Percentiles rank a stretch among this genome's conserved stretches.
Conservation (phyloP, 1,284 basidiomycete species). For the Inonotus obliquus region DNA sequence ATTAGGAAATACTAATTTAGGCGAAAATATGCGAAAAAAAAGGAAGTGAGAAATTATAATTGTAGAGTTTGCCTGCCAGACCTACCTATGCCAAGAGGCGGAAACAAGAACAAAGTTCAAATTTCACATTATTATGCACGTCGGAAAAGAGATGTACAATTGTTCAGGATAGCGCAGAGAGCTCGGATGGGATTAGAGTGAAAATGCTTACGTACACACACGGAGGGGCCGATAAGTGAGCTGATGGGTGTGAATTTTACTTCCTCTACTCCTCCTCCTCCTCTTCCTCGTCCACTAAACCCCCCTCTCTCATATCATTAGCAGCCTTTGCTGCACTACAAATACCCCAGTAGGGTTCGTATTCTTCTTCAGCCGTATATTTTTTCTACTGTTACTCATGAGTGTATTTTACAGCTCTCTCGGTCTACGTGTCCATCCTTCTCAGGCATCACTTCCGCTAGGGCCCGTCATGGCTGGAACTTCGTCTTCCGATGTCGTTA, state of each 20-base stretch:
- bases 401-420: conserved; percentile 24
- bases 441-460: not conserved
- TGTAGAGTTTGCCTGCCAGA: too few species aligned
- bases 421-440: conserved; percentile 13
- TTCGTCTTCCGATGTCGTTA: conserved; percentile 57
- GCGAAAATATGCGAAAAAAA: not conserved
- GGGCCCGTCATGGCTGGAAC: conserved; percentile 29
- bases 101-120: too few species aligned
- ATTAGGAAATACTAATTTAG: not conserved
- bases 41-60: too few species aligned
- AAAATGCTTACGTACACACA: not conserved
- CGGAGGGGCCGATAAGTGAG: not conserved
- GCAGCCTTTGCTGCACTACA: not conserved
- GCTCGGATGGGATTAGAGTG: too few species aligned
- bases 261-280: not conserved
- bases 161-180: too few species aligned
- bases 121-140: too few species aligned
- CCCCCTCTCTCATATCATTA: not conserved
- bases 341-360: not conserved
- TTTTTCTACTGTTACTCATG: conserved; percentile 32
- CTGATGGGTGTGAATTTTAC: not conserved
- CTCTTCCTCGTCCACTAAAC: not conserved
- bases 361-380: conserved; percentile 19
- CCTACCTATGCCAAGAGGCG: too few species aligned
- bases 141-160: too few species aligned